Conservation (phyloP, 352 stramenopile species). For the Pythium periplocum region DNA sequence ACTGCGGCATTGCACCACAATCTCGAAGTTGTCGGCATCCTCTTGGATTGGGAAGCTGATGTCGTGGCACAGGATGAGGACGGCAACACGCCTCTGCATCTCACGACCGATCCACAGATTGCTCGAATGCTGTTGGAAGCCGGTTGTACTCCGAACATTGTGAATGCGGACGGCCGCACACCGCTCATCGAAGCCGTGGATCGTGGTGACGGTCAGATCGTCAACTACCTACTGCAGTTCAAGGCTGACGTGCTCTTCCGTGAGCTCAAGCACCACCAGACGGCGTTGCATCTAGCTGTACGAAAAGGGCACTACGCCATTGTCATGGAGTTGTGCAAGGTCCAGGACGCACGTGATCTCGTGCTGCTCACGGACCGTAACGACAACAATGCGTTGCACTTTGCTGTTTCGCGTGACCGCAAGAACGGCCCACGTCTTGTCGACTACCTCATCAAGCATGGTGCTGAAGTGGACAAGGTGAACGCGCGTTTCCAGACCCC, state of each 20-base stretch:
- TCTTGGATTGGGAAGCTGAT: constrained; percentile 80
- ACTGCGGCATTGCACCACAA: constrained; percentile 80
- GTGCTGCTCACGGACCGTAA: constrained; percentile 76
- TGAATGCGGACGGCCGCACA: constrained; percentile 75
- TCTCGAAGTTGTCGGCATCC: constrained; percentile 72
- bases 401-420: constrained; percentile 73
- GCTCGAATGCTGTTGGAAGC: constrained; percentile 77
- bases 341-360: constrained; percentile 50
- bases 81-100: constrained; percentile 80
- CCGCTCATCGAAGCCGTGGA: constrained; percentile 78
- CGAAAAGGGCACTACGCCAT: constrained; percentile 83
- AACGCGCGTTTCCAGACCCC: constrained; percentile 76
- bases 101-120: constrained; percentile 75
- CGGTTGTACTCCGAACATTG: constrained; percentile 78
- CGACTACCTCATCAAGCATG: constrained; percentile 82
- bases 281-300: constrained; percentile 73
- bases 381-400: constrained; percentile 82
- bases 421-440: constrained; percentile 80
- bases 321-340: constrained; percentile 83
- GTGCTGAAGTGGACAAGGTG: constrained; percentile 78
- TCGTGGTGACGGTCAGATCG: constrained; percentile 59
- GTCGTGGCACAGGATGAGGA: constrained; percentile 74
- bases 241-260: constrained; percentile 84
- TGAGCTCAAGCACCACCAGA: constrained; percentile 83
- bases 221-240: constrained; percentile 75